Evolutionary conservation across 257 asterid genomes (phyloP).

Genomic region (Solanum chilense): DNA sequence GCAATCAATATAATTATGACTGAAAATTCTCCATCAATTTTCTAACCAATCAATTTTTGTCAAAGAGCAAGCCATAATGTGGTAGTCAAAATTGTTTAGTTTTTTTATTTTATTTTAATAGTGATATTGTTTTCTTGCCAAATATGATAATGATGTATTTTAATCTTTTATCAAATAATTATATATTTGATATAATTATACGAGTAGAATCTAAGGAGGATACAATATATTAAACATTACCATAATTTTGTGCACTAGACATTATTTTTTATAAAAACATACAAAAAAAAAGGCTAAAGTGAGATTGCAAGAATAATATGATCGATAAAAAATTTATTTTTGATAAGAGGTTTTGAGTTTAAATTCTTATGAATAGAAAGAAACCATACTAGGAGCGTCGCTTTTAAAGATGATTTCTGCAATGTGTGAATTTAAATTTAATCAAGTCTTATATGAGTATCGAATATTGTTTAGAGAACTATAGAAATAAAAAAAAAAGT

Average conservation of each 20-base stretch:
- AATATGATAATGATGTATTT: background rate
- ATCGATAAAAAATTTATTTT: too few species aligned
- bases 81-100: background rate
- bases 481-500: background rate
- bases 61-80: background rate
- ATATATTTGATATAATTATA: background rate
- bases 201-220: fast-evolving
- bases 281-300: too few species aligned
- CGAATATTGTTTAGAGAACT: background rate
- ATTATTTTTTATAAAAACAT: too few species aligned
- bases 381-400: fast-evolving
- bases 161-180: background rate
- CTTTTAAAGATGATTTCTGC: too few species aligned
- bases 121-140: background rate
- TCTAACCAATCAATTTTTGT: background rate
- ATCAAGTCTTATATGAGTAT: background rate
- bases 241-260: too few species aligned
- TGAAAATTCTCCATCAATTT: background rate
- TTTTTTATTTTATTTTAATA: background rate
- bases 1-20: background rate
- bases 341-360: too few species aligned
- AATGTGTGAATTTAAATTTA: background rate
- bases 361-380: too few species aligned
- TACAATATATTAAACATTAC: too few species aligned
- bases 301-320: too few species aligned